Evolutionary conservation across 306 rosid species (phyloP), one percentile per base, ranked within the genome.

Genomic region (Sindora glabra): DNA sequence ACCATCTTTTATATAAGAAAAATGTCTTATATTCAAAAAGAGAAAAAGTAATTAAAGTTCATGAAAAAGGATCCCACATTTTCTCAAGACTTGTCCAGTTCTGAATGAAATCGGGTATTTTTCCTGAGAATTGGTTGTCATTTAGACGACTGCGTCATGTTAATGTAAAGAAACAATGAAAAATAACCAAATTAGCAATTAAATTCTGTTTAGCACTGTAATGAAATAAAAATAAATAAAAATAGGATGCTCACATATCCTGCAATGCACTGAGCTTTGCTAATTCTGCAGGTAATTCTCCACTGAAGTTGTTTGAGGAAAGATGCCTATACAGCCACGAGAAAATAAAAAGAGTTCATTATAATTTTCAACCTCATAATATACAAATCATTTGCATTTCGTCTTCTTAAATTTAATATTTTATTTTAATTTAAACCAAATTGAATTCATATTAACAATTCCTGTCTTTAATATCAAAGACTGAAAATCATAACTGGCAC

Each of bases 91-190:
- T 62, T 30, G 49, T 71, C 81, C 79, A 82, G 10, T 53, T 71
- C 50, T 13, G 50, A 14, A 82, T 78, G 52, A 74, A 78, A 62
- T 68, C 13, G 0, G 84, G 87, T 74, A 78, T 78, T 18, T 62
- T 48, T 32, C 88, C 88, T 0, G 70, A 58, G 45, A 82, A 75
- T 5, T 49, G 30, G 19, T 44, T 65, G 59, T 78, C 88, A 24
- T 73, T 14, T 5, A 78, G 30, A 44, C 80, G 80, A 33, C 84
- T 82, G 82, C 77, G 62, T 27, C 24, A 48, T 16, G 16, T 29
- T 27, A 3, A 10, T 4, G 18, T 6, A 1, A 13, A 30, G 5
- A 29, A 1, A 22, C 15, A 15, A 15, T 2, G 23, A 5, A 38
- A 17, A 5, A 0, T 8, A n/a, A n/a, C n/a, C n/a, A 21, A 11